Base-by-base conservation (phyloP, 2,329 filamentous ascomycete species). In the Teratosphaeria epicoccoides region DNA sequence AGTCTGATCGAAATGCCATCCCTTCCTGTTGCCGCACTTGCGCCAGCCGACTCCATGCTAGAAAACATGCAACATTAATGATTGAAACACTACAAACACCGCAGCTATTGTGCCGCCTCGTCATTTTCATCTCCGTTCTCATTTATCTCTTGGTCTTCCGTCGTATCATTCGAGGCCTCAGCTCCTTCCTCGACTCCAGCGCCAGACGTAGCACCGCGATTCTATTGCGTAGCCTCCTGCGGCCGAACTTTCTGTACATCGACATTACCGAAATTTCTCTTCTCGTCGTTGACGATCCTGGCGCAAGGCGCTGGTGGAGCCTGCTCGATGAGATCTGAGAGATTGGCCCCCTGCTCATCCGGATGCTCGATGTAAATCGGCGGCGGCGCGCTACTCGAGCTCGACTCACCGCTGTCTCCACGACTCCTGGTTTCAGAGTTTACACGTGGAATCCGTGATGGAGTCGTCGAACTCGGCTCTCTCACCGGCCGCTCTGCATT, bases 371-470 rank as follows among this genome's bases (percentile, higher is more conserved):
- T 58, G 29, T 61, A 62, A 3, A 61, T 58, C 20, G 33, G 33
- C 0, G 61, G 59, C 28, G 60, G 59, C 3, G 60, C 59, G 33
- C 57, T 55, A 24, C 56, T 59, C 45, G 45, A 51, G 26, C 55
- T 58, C 17, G 57, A 59, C 46, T 65, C 62, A 25, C 62, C 66
- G 40, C 61, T 63, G 40, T 64, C 61, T 14, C 58, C 63, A 47
- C 63, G 52, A 24, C 51, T 52, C 10, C 64, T 47, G 28, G 56
- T 65, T 22, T 46, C 48, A 10, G 43, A 40, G 24, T 47, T 46
- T 11, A 50, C 20, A 7, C 51, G 23, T 10, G 49, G 29, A 1
- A 50, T 33, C 12, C 56, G 52, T 24, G 51, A 52, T 2, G 57
- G 58, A 9, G 51, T 54, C 2, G 52, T 56, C 6, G 54, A 52